These are phyloP conservation scores for Trichoderma asperelloides DNA, from an alignment of 495 filamentous ascomycete genomes.

Conservation along the genomic window DNA sequence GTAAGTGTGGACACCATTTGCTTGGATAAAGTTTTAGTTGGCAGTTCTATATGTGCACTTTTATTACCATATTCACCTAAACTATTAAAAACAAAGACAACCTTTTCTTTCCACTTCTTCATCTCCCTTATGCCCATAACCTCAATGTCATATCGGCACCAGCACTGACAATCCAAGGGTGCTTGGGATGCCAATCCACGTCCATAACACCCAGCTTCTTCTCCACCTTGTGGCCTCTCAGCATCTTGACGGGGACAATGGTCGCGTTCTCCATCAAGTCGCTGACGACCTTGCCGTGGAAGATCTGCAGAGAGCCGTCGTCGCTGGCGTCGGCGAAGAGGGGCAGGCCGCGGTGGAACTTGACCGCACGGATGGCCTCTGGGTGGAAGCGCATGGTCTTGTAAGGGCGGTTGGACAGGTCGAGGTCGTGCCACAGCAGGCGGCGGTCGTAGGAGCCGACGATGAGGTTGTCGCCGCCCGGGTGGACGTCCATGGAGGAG, in stretches of 20 bases:
- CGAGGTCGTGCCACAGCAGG: conserved; percentile 93
- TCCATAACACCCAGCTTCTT: conserved; percentile 82
- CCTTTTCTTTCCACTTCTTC: background rate
- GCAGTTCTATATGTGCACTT: background rate
- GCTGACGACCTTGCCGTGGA: conserved; percentile 89
- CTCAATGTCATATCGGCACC: conserved; percentile 71
- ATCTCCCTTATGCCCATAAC: conserved; percentile 23
- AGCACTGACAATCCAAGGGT: conserved; percentile 83
- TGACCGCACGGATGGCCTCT: conserved; percentile 81
- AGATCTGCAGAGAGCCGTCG: conserved; percentile 88
- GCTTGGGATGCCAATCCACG: conserved; percentile 77
- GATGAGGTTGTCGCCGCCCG: conserved; percentile 85
- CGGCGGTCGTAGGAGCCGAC: conserved; percentile 90
- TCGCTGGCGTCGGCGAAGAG: conserved; percentile 90
- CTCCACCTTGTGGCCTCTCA: conserved; percentile 78
- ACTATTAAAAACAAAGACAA: background rate
- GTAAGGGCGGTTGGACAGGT: conserved; percentile 81
- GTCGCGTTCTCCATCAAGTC: conserved; percentile 93
- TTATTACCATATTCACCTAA: background rate
- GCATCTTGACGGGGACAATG: conserved; percentile 90
- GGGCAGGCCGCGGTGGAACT: conserved; percentile 77
- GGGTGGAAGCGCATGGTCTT: conserved; percentile 91
- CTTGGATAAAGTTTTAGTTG: background rate
- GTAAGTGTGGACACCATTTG: no score
- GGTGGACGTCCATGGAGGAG: conserved; percentile 85